These are phyloP conservation scores for Boletellus emodensis DNA, from an alignment of 768 basidiomycete species.

Conservation along the genomic window DNA sequence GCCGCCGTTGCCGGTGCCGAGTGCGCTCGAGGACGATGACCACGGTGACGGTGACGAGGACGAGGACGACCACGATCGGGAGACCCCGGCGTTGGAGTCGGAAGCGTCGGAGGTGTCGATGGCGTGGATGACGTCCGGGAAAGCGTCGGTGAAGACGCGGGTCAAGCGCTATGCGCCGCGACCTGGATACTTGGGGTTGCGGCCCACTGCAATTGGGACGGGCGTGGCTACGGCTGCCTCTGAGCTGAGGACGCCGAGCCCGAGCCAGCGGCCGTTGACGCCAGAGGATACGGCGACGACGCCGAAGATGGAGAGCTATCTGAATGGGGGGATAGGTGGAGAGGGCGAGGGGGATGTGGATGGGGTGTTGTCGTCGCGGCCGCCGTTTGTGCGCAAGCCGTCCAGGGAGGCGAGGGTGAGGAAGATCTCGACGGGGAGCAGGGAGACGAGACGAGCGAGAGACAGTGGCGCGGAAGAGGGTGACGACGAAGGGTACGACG, in stretches of 20 bases:
- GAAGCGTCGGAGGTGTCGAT: slow-evolving; percentile 37
- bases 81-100: slow-evolving; percentile 34
- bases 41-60: not conserved
- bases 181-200: slow-evolving; percentile 47
- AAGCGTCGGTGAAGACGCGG: slow-evolving; percentile 42
- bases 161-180: slow-evolving; percentile 48
- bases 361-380: slow-evolving; percentile 23
- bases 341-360: not conserved
- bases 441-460: slow-evolving; percentile 36
- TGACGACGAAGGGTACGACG: slow-evolving; percentile 73
- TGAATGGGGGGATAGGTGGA: slow-evolving; percentile 22
- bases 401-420: slow-evolving; percentile 35
- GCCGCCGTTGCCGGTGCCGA: slow-evolving; percentile 22
- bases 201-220: slow-evolving; percentile 17
- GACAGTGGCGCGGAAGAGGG: slow-evolving; percentile 74
- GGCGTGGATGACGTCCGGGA: slow-evolving; percentile 31
- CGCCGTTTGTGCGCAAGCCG: slow-evolving; percentile 26
- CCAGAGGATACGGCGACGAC: slow-evolving; percentile 55
- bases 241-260: slow-evolving; percentile 36
- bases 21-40: too few species aligned
- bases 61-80: slow-evolving; percentile 19
- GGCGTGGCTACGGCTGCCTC: too few species aligned
- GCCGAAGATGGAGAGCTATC: slow-evolving; percentile 52
- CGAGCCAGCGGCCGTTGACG: slow-evolving; percentile 44
- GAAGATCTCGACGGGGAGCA: slow-evolving; percentile 44